phyloP scores from a whole-genome alignment of 371 early-diverging fungal species.

The Mucor plumbeus region DNA sequence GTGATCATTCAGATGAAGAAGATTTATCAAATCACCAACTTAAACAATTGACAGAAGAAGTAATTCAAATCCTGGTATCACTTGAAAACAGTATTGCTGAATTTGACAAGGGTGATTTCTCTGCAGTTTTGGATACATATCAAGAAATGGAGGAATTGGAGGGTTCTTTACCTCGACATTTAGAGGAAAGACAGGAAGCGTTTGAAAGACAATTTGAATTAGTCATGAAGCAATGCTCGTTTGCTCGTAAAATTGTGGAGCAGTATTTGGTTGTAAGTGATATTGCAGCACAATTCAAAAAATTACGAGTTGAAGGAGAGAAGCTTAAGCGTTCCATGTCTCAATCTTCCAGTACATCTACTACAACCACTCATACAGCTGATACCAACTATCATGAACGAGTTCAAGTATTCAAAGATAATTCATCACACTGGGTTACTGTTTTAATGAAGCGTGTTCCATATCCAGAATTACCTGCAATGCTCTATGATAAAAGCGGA shows the following conservation, averaged over 20 bases:
- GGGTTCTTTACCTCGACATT: slow-evolving; percentile 29
- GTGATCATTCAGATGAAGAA: slow-evolving; percentile 3
- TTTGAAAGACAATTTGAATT: slow-evolving; percentile 32
- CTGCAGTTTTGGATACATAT: slow-evolving; percentile 29
- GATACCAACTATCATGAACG: slow-evolving; percentile 23
- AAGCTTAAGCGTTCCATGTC: slow-evolving; percentile 32
- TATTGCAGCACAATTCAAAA: slow-evolving; percentile 24
- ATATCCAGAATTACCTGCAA: slow-evolving; percentile 30
- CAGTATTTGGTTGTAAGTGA: slow-evolving; percentile 42
- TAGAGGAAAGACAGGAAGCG: slow-evolving; percentile 37
- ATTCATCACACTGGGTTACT: slow-evolving; percentile 41
- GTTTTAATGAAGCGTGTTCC: slow-evolving; percentile 34
- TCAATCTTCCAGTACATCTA: slow-evolving; percentile 14
- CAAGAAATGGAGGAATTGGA: slow-evolving; percentile 42
- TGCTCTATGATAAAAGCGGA: slow-evolving; percentile 14
- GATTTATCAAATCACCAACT: slow-evolving; percentile 9
- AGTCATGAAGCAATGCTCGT: slow-evolving; percentile 30
- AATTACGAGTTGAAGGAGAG: slow-evolving; percentile 41
- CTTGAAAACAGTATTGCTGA: slow-evolving; percentile 34
- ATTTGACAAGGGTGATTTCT: slow-evolving; percentile 38
- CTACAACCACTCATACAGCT: slow-evolving; percentile 8
- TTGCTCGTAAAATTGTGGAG: slow-evolving; percentile 38
- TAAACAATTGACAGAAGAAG: slow-evolving; percentile 26
- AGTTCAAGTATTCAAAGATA: slow-evolving; percentile 43
- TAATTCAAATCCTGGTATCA: slow-evolving; percentile 24